Evolutionary conservation across 2,329 filamentous ascomycete species (phyloP).

Genomic region (Penicillium sp.): DNA sequence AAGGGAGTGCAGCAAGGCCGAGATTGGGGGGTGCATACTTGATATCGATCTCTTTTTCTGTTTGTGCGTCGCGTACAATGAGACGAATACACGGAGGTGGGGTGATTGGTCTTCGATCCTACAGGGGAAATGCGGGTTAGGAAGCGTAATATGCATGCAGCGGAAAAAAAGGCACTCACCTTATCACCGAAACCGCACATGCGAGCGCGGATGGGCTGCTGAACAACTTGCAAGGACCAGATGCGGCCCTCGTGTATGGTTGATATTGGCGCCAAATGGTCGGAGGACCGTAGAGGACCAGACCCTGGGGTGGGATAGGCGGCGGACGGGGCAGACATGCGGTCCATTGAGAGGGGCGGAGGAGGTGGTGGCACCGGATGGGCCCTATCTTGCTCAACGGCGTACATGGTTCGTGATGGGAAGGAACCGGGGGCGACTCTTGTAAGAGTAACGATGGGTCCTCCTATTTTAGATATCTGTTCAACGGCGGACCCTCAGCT

Average conservation of each 20-base stretch:
- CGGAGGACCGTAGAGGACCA: conserved; percentile 29
- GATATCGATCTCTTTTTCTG: conserved; percentile 76
- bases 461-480: conserved; percentile 6
- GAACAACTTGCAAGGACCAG: conserved; percentile 69
- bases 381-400: conserved; percentile 35
- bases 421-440: conserved; percentile 23
- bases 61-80: conserved; percentile 67
- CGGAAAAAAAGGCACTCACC: conserved; percentile 47
- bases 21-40: conserved; percentile 55
- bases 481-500: conserved; percentile 2
- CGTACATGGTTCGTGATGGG: conserved; percentile 35
- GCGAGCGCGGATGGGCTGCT: conserved; percentile 86
- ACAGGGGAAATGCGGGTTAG: conserved; percentile 20
- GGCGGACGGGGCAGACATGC: conserved; percentile 34
- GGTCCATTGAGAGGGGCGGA: conserved; percentile 40
- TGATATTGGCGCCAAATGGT: conserved; percentile 38
- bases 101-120: conserved; percentile 94
- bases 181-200: conserved; percentile 99
- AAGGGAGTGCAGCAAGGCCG: background rate
- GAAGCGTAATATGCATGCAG: background rate
- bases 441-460: conserved; percentile 11
- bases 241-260: conserved; percentile 43
- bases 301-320: conserved; percentile 36
- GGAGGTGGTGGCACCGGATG: conserved; percentile 34
- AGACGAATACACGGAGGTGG: conserved; percentile 88